Evolutionary conservation across 2,329 filamentous ascomycete species (phyloP).

Genomic region (Lasiodiplodia sp.): DNA sequence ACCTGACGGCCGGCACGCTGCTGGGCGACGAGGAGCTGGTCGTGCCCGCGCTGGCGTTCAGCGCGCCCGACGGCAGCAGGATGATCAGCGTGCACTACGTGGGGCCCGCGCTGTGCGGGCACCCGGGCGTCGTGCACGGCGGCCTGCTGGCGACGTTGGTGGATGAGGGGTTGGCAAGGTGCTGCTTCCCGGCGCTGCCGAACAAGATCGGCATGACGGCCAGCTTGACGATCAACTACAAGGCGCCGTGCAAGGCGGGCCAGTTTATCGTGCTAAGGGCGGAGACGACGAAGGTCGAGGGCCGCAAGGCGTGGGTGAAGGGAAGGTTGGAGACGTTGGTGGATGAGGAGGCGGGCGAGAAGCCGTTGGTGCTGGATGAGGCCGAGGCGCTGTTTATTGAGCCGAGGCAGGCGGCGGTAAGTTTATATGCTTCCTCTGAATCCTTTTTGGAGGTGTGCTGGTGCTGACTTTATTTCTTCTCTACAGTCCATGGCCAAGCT

Average conservation of each 20-base stretch:
- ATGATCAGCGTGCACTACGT: slow-evolving; percentile 76
- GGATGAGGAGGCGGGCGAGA: slow-evolving; percentile 71
- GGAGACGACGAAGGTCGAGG: slow-evolving; percentile 83
- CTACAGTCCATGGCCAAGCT: slow-evolving; percentile 21
- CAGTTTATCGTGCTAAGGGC: slow-evolving; percentile 80
- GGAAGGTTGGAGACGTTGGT: slow-evolving; percentile 84
- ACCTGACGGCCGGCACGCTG: slow-evolving; percentile 82
- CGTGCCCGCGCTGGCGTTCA: slow-evolving; percentile 82
- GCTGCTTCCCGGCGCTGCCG: slow-evolving; percentile 86
- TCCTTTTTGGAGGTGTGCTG: not conserved
- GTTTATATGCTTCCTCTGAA: not conserved
- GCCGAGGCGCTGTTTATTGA: slow-evolving; percentile 88
- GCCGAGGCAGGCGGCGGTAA: slow-evolving; percentile 75
- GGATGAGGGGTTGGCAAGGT: slow-evolving; percentile 87
- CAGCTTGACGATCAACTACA: slow-evolving; percentile 82
- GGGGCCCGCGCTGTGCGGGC: slow-evolving; percentile 82
- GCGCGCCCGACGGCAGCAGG: slow-evolving; percentile 58
- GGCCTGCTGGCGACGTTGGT: slow-evolving; percentile 90
- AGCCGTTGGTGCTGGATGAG: slow-evolving; percentile 74
- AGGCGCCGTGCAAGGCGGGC: slow-evolving; percentile 77
- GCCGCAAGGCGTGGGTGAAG: slow-evolving; percentile 92
- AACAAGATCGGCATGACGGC: slow-evolving; percentile 88
- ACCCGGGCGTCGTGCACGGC: slow-evolving; percentile 89
- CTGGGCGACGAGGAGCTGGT: slow-evolving; percentile 76
- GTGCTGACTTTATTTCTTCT: not conserved